Conservation (phyloP, 352 stramenopile species). For the Globisporangium yorkense region DNA sequence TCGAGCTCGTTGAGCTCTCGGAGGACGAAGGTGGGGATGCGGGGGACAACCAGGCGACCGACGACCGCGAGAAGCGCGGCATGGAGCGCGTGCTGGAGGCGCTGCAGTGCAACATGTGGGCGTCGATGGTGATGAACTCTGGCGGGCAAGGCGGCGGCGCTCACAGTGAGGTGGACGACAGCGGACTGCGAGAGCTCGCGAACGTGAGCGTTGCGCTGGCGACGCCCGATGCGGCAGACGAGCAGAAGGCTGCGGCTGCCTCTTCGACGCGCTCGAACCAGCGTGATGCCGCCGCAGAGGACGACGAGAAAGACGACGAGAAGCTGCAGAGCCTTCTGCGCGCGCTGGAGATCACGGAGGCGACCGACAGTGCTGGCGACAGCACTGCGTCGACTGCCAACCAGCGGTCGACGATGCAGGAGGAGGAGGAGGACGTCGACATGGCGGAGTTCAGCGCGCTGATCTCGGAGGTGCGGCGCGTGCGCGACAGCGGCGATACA, state of each 20-base stretch:
- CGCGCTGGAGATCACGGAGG: constrained; percentile 32
- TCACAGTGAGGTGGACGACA: neutral
- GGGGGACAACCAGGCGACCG: neutral
- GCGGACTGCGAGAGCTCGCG: constrained; percentile 7
- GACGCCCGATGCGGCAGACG: neutral
- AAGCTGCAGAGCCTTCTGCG: constrained; percentile 40
- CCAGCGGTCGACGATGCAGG: neutral
- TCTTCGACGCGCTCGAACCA: constrained; percentile 6
- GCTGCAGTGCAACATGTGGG: constrained; percentile 77
- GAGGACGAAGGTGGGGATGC: constrained; percentile 8
- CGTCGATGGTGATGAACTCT: constrained; percentile 50
- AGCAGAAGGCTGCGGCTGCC: constrained; percentile 4
- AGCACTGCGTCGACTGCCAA: neutral
- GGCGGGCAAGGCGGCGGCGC: neutral
- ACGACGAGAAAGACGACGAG: constrained; percentile 22
- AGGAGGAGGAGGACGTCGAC: constrained; percentile 40
- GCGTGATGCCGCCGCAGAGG: constrained; percentile 1
- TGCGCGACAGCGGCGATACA: constrained; percentile 45
- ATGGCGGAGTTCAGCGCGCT: constrained; percentile 58
- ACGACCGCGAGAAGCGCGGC: constrained; percentile 36
- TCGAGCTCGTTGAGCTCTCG: constrained; percentile 51
- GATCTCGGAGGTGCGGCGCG: constrained; percentile 55
- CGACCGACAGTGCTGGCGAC: constrained; percentile 6
- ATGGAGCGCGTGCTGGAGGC: constrained; percentile 70
- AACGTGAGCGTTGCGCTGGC: constrained; percentile 13